These are phyloP conservation scores for Trichoderma lentiforme DNA, from an alignment of 2,329 filamentous ascomycete species.

Conservation along the genomic window DNA sequence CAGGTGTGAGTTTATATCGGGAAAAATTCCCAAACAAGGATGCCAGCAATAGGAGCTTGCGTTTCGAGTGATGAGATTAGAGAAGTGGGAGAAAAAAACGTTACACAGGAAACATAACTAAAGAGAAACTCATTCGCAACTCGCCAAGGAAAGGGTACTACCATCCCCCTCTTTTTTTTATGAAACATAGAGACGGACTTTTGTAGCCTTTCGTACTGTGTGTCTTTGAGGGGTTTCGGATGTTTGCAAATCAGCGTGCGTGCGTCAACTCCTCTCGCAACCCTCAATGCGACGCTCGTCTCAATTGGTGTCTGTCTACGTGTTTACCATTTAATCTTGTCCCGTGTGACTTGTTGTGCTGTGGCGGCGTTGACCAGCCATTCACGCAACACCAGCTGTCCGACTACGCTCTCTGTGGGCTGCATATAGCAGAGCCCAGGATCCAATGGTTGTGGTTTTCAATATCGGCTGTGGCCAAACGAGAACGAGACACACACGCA, in stretches of 20 bases:
- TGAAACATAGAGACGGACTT: background rate
- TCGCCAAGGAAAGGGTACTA: background rate
- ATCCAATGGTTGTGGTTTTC: background rate
- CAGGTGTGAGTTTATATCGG: background rate
- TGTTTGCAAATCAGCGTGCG: background rate
- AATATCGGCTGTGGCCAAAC: background rate
- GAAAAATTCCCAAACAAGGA: background rate
- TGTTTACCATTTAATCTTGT: background rate
- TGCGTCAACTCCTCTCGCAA: background rate
- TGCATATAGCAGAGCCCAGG: background rate
- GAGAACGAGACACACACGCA: background rate
- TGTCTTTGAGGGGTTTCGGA: background rate
- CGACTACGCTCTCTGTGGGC: background rate
- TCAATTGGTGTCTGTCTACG: background rate
- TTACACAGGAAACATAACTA: background rate
- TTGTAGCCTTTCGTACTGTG: background rate
- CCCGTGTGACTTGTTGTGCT: background rate
- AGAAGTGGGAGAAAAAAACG: background rate
- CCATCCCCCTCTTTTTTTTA: background rate
- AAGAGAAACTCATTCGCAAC: background rate
- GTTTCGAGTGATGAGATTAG: background rate
- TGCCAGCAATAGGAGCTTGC: background rate
- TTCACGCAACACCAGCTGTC: slow-evolving; percentile 16
- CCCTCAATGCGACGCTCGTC: background rate
- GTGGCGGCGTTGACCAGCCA: slow-evolving; percentile 9